phyloP scores from a whole-genome alignment of 106 monocot genomes.

The Agapanthus africanus region DNA sequence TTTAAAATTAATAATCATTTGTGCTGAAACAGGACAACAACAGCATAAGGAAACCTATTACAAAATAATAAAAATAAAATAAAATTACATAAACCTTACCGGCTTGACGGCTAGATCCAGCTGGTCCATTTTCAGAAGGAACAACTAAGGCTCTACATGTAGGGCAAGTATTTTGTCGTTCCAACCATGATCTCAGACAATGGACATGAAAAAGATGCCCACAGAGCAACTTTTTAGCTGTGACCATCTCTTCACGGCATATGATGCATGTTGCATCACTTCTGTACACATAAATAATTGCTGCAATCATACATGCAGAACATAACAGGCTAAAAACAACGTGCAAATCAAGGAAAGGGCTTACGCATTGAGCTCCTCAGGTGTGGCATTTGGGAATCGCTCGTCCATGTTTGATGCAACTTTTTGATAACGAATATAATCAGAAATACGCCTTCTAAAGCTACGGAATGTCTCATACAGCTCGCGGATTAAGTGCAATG shows the following conservation, averaged over 20 bases:
- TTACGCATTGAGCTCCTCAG: slow-evolving; percentile 79
- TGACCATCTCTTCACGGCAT: slow-evolving; percentile 94
- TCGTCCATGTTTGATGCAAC: slow-evolving; percentile 97
- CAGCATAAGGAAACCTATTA: no score
- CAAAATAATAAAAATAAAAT: no score
- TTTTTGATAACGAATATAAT: slow-evolving; percentile 81
- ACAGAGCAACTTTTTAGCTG: slow-evolving; percentile 89
- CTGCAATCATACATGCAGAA: neutral
- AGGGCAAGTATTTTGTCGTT: slow-evolving; percentile 93
- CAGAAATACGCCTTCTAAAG: slow-evolving; percentile 73
- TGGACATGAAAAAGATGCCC: slow-evolving; percentile 97
- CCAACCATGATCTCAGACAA: slow-evolving; percentile 89
- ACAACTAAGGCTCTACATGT: slow-evolving; percentile 80
- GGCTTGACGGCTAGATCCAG: slow-evolving; percentile 32
- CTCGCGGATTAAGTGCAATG: slow-evolving; percentile 94
- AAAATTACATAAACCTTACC: slow-evolving; percentile 33
- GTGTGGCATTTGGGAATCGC: slow-evolving; percentile 85
- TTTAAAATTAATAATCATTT: no score
- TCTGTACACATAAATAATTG: slow-evolving; percentile 28
- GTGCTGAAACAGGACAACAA: no score
- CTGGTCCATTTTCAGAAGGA: slow-evolving; percentile 55
- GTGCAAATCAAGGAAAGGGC: slow-evolving; percentile 11
- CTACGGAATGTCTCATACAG: slow-evolving; percentile 94
- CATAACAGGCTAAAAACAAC: neutral
- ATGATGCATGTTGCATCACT: slow-evolving; percentile 97